A percentile compares a stretch with the other conserved stretches of the same genome.
These are phyloP conservation scores for Coemansia sp. DNA, from an alignment of 192 early-diverging fungal genomes.

Conservation along the genomic window DNA sequence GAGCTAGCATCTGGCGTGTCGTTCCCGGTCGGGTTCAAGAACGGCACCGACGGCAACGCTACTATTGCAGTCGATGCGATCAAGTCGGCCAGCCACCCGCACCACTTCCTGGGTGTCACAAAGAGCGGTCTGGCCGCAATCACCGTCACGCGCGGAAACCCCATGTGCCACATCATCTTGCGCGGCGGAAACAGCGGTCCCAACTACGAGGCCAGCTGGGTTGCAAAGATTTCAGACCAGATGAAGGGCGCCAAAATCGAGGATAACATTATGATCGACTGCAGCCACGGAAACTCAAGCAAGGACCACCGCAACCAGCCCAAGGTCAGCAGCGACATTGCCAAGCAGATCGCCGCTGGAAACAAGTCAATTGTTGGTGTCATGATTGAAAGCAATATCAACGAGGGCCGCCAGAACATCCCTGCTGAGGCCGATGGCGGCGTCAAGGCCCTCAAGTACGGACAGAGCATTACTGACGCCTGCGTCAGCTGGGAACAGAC, in stretches of 20 bases:
- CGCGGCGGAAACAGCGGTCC: constrained; percentile 87
- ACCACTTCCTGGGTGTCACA: constrained; percentile 93
- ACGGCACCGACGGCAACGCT: constrained; percentile 92
- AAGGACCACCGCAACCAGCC: constrained; percentile 91
- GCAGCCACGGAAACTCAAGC: constrained; percentile 87
- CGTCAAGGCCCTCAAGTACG: constrained; percentile 71
- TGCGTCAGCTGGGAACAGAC: constrained; percentile 88
- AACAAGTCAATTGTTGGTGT: constrained; percentile 73
- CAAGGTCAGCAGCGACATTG: constrained; percentile 67
- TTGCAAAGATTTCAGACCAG: constrained; percentile 59
- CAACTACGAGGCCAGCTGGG: constrained; percentile 75
- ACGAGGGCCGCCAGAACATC: constrained; percentile 86
- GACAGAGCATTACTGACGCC: constrained; percentile 91
- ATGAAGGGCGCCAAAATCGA: constrained; percentile 65
- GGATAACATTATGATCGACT: constrained; percentile 89
- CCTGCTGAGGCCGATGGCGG: constrained; percentile 63
- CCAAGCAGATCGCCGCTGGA: constrained; percentile 71
- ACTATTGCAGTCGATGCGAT: constrained; percentile 74
- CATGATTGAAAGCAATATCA: constrained; percentile 93
- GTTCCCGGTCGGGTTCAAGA: constrained; percentile 98
- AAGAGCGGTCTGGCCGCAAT: constrained; percentile 93
- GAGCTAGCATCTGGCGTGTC: constrained; percentile 93
- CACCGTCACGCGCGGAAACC: constrained; percentile 82
- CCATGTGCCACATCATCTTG: constrained; percentile 84
- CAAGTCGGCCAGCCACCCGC: constrained; percentile 68